These are phyloP conservation scores for Stentor coeruleus DNA, from an alignment of 73 alveolate species.

Conservation along the genomic window DNA sequence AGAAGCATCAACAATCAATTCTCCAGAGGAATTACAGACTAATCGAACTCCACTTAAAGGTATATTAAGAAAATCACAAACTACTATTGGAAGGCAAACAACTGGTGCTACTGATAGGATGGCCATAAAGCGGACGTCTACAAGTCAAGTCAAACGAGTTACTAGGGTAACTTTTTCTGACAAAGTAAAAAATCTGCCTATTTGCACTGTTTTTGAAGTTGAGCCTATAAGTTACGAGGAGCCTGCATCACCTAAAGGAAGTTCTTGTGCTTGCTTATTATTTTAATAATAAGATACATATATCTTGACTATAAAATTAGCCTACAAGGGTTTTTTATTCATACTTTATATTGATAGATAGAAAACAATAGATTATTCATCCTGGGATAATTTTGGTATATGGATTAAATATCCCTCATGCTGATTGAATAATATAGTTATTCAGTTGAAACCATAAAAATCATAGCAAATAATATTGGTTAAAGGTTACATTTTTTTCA, in stretches of 20 bases:
- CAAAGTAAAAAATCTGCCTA: neutral
- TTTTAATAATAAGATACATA: no score
- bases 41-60: neutral
- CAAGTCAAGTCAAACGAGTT: neutral
- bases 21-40: neutral
- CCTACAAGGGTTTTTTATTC: no score
- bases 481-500: no score
- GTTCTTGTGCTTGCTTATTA: neutral
- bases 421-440: no score
- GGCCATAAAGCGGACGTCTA: neutral
- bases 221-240: slow-evolving; percentile 16
- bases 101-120: neutral
- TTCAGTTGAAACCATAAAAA: no score
- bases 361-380: no score
- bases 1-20: neutral
- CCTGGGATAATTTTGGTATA: no score
- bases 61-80: neutral
- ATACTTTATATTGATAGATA: no score
- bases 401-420: no score
- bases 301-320: no score
- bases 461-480: no score
- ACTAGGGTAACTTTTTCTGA: neutral
- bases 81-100: neutral
- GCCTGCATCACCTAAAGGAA: neutral
- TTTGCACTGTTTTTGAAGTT: slow-evolving; percentile 10